A percentile compares a stretch with the other conserved stretches of the same genome.
These are phyloP conservation scores for Mycena sp. DNA, from an alignment of 1,284 basidiomycete genomes.

Conservation along the genomic window DNA sequence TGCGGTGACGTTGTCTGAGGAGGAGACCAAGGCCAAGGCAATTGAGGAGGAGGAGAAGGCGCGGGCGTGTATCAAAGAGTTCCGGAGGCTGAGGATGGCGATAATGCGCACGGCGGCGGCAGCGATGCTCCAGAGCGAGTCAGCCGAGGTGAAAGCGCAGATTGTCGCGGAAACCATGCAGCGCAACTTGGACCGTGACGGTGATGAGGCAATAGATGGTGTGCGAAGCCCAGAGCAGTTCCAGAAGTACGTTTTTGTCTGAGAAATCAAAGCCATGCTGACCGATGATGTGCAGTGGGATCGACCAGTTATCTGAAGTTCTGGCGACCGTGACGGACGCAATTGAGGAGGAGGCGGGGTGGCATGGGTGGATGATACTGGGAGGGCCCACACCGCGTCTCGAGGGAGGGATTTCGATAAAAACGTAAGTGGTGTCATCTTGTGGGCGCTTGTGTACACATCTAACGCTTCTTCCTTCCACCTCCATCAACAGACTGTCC, in stretches of 20 bases:
- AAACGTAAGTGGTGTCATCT: constrained; percentile 1
- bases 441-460: constrained; percentile 7
- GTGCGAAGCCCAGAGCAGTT: constrained; percentile 1
- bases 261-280: neutral
- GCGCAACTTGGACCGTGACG: neutral
- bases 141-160: neutral
- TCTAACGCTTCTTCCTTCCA: neutral
- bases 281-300: neutral
- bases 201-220: neutral
- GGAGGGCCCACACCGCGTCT: constrained; percentile 10
- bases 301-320: constrained; percentile 2
- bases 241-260: constrained; percentile 1
- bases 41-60: neutral
- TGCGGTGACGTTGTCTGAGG: neutral
- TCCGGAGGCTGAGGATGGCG: neutral
- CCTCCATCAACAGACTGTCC: constrained; percentile 9
- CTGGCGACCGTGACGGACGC: neutral
- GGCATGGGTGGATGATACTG: neutral
- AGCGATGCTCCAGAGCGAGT: neutral
- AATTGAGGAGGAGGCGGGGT: neutral
- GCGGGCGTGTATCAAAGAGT: neutral
- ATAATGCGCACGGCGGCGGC: neutral
- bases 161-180: neutral
- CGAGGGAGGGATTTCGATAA: neutral
- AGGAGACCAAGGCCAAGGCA: neutral